Evolutionary conservation across 2,329 filamentous ascomycete species (phyloP).

Genomic region (Alternaria brassicicola): DNA sequence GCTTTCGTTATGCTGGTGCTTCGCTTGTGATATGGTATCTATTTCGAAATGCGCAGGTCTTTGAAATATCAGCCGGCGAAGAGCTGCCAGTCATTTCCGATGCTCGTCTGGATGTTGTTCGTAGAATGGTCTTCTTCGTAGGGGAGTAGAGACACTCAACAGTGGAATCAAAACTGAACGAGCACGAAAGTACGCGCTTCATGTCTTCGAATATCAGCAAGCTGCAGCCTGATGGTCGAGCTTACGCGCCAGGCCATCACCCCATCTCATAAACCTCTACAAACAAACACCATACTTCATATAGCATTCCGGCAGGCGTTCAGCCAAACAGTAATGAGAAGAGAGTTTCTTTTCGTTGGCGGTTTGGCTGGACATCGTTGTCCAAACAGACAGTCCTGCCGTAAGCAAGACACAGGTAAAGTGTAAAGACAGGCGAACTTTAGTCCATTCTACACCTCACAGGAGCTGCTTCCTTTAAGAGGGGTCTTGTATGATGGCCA

Average conservation of each 20-base stretch:
- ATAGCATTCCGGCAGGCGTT: not conserved
- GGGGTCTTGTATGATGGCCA: not conserved
- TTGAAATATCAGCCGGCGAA: not conserved
- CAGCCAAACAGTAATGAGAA: not conserved
- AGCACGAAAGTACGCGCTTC: not conserved
- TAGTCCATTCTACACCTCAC: not conserved
- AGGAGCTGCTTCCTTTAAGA: not conserved
- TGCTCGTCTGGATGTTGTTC: not conserved
- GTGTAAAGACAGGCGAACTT: not conserved
- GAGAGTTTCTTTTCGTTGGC: no score
- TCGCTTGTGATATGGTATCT: not conserved
- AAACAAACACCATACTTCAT: not conserved
- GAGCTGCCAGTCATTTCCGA: not conserved
- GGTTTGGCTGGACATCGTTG: not conserved
- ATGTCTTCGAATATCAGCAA: not conserved
- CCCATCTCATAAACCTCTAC: not conserved
- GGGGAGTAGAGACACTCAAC: rapidly evolving
- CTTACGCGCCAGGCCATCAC: not conserved
- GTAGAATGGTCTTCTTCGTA: not conserved
- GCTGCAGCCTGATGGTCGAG: not conserved
- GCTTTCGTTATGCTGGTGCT: not conserved
- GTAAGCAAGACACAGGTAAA: not conserved
- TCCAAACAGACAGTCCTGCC: not conserved
- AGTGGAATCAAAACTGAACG: not conserved
- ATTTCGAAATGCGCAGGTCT: not conserved